Conservation (phyloP, 208 protist genomes). For the Paratrypanosoma confusum region DNA sequence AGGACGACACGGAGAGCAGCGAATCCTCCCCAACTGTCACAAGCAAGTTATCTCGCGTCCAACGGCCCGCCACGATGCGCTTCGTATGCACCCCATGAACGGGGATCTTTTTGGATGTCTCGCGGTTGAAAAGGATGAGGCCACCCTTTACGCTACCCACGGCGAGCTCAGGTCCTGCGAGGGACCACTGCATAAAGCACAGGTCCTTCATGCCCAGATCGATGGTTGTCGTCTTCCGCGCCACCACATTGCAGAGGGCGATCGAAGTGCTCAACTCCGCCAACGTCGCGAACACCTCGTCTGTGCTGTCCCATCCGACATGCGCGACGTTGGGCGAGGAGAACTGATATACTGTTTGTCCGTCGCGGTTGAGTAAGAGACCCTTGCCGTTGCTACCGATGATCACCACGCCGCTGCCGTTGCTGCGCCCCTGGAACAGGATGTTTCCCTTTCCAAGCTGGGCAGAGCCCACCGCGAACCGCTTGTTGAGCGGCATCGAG, state of each 20-base stretch:
- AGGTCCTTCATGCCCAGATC: slow-evolving; percentile 87
- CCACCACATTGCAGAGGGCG: slow-evolving; percentile 70
- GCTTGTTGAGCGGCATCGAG: slow-evolving; percentile 67
- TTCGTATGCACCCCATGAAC: slow-evolving; percentile 84
- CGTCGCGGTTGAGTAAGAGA: slow-evolving; percentile 60
- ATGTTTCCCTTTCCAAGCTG: slow-evolving; percentile 62
- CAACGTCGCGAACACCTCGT: slow-evolving; percentile 86
- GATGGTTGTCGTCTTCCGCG: slow-evolving; percentile 46
- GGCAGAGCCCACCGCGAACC: slow-evolving; percentile 42
- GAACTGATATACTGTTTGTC: slow-evolving; percentile 74
- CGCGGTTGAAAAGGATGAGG: slow-evolving; percentile 89
- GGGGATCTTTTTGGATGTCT: slow-evolving; percentile 82
- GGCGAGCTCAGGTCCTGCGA: slow-evolving; percentile 52
- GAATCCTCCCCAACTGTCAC: slow-evolving; percentile 82
- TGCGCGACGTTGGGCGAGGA: slow-evolving; percentile 41
- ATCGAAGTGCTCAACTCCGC: slow-evolving; percentile 49
- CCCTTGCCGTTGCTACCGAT: slow-evolving; percentile 68
- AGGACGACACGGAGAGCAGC: slow-evolving; percentile 75
- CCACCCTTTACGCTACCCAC: slow-evolving; percentile 87
- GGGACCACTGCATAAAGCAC: slow-evolving; percentile 83
- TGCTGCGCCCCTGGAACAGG: slow-evolving; percentile 64
- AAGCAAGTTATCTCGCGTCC: slow-evolving; percentile 67
- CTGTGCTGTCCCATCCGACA: slow-evolving; percentile 82
- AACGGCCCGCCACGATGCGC: slow-evolving; percentile 80
- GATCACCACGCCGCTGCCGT: slow-evolving; percentile 56